Conservation (phyloP, 2,329 filamentous ascomycete species). For the Leptographium radiaticola region DNA sequence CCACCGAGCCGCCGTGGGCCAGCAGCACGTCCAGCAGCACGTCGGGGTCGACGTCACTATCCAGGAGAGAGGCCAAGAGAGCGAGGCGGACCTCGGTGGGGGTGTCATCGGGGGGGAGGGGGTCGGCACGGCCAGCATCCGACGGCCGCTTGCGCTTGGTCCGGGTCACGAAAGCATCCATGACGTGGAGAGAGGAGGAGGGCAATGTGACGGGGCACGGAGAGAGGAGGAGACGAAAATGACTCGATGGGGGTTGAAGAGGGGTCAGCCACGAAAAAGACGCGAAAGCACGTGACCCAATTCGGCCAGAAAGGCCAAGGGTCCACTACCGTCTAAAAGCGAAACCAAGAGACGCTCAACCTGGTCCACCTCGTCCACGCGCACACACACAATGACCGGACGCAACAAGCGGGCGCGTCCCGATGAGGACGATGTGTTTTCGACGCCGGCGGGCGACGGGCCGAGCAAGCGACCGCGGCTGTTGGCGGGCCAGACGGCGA, state of each 20-base stretch:
- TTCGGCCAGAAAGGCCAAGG: not conserved
- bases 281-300: constrained; percentile 12
- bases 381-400: constrained; percentile 5
- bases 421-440: not conserved
- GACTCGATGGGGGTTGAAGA: not conserved
- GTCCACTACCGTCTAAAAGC: not conserved
- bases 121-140: not conserved
- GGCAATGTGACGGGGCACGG: not conserved
- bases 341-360: not conserved
- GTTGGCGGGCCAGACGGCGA: not conserved
- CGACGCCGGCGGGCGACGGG: too few relatives aligned
- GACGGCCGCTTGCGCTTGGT: constrained; percentile 34
- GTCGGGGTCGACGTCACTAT: constrained; percentile 44
- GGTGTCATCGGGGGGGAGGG: constrained; percentile 35
- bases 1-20: constrained; percentile 63
- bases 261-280: not conserved
- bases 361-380: not conserved
- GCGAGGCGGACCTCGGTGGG: constrained; percentile 85
- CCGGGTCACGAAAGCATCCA: constrained; percentile 45
- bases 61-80: constrained; percentile 65
- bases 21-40: constrained; percentile 67
- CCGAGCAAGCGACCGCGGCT: constrained; percentile 11
- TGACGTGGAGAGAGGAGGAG: constrained; percentile 15
- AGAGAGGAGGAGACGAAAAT: not conserved
- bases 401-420: constrained; percentile 7